Evolutionary conservation across 208 protist species (phyloP).

Genomic region (Acanthamoeba lenticulata): DNA sequence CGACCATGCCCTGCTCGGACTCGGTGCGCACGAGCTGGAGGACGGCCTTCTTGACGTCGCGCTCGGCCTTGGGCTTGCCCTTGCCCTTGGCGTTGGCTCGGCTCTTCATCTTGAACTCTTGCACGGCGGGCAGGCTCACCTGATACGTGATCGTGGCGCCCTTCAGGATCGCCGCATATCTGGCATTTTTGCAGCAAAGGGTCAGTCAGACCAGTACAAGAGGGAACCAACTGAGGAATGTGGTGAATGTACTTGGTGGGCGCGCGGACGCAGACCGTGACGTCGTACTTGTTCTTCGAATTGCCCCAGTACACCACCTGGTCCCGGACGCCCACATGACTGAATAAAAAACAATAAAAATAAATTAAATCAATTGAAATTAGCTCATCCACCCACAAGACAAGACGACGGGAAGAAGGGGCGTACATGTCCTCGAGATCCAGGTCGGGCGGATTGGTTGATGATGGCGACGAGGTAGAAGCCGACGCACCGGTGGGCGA

Average conservation of each 20-base stretch:
- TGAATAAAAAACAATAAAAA: not conserved
- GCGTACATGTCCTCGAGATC: constrained; percentile 2
- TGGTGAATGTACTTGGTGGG: not conserved
- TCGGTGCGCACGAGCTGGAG: not conserved
- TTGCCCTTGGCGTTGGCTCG: not conserved
- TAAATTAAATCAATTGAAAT: not conserved
- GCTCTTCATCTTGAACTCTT: constrained; percentile 24
- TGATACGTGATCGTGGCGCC: not conserved
- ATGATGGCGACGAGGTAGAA: not conserved
- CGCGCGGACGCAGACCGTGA: not conserved
- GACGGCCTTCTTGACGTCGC: not conserved
- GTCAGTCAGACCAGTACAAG: not conserved
- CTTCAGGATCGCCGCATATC: not conserved
- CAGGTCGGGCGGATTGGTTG: not conserved
- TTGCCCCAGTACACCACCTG: not conserved
- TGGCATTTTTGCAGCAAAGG: not conserved
- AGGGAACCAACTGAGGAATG: not conserved
- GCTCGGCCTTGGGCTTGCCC: not conserved
- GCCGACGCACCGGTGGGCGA: not conserved
- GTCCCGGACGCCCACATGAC: not conserved
- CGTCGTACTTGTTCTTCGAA: not conserved
- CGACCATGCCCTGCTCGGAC: too few relatives aligned
- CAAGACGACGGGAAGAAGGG: not conserved
- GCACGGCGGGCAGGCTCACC: not conserved
- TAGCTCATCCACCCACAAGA: not conserved